phyloP scores from a whole-genome alignment of 805 yeast genomes.

The Phaffomyces antillensis region DNA sequence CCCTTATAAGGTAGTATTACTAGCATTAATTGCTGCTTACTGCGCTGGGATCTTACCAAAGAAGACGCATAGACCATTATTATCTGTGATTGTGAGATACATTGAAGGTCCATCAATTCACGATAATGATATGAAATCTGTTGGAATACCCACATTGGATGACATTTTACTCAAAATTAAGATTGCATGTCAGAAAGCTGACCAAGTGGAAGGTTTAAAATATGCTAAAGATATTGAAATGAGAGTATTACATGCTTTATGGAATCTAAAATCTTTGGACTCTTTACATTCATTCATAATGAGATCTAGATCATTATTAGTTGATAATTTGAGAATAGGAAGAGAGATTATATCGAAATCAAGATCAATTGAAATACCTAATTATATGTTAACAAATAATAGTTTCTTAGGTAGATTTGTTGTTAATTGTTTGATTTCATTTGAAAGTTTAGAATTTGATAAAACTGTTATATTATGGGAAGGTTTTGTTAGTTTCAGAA shows the following conservation, averaged over 20 bases:
- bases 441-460: slow-evolving; percentile 40
- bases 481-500: slow-evolving; percentile 32
- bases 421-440: slow-evolving; percentile 30
- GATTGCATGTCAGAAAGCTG: slow-evolving; percentile 14
- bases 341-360: slow-evolving; percentile 16
- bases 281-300: slow-evolving; percentile 34
- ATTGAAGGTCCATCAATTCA: slow-evolving; percentile 29
- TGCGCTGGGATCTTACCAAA: slow-evolving; percentile 35
- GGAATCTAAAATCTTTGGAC: slow-evolving; percentile 45
- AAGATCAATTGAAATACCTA: slow-evolving; percentile 10
- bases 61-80: slow-evolving; percentile 30
- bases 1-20: slow-evolving; percentile 46
- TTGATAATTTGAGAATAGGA: slow-evolving; percentile 29
- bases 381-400: slow-evolving; percentile 26
- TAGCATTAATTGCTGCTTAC: slow-evolving; percentile 41
- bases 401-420: slow-evolving; percentile 44
- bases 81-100: slow-evolving; percentile 36
- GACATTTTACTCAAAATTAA: slow-evolving; percentile 25
- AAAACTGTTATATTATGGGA: slow-evolving; percentile 37
- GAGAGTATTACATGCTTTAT: slow-evolving; percentile 30
- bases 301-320: slow-evolving; percentile 26
- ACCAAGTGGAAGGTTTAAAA: slow-evolving; percentile 15
- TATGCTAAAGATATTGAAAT: slow-evolving; percentile 25
- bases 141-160: slow-evolving; percentile 28
- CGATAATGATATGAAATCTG: slow-evolving; percentile 12